phyloP scores from a whole-genome alignment of 345 rosid species.

The Lepidium aucheri region DNA sequence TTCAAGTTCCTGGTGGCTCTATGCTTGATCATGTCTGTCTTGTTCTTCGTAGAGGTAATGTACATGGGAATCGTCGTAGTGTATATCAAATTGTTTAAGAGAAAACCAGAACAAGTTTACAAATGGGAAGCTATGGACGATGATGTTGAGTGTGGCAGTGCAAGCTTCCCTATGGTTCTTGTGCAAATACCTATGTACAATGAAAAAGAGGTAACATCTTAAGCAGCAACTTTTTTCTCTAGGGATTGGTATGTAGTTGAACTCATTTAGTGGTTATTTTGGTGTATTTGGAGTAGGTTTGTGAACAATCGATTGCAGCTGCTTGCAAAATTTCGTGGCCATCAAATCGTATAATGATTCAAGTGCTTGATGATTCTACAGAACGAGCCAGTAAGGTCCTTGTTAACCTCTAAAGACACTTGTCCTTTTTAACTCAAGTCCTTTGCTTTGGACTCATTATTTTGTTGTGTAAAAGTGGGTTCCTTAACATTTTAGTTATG shows the following conservation, averaged over 20 bases:
- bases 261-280: neutral
- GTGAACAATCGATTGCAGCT: constrained; percentile 55
- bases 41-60: constrained; percentile 43
- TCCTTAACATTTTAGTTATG: constrained; percentile 13
- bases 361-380: constrained; percentile 66
- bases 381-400: constrained; percentile 56
- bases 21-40: constrained; percentile 39
- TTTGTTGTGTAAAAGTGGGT: neutral
- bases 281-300: constrained; percentile 33
- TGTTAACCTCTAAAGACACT: constrained; percentile 19
- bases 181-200: constrained; percentile 56
- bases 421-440: neutral
- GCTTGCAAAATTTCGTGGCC: constrained; percentile 64
- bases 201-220: constrained; percentile 36
- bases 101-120: constrained; percentile 33
- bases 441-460: neutral
- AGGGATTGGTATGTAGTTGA: neutral
- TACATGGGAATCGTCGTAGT: constrained; percentile 42
- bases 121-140: constrained; percentile 41
- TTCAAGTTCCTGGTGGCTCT: constrained; percentile 29
- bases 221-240: neutral
- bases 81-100: constrained; percentile 32
- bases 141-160: constrained; percentile 34
- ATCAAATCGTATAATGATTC: constrained; percentile 44
- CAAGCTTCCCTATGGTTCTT: constrained; percentile 37